Conservation (phyloP, 2,329 filamentous ascomycete species). For the Fusarium coicis region DNA sequence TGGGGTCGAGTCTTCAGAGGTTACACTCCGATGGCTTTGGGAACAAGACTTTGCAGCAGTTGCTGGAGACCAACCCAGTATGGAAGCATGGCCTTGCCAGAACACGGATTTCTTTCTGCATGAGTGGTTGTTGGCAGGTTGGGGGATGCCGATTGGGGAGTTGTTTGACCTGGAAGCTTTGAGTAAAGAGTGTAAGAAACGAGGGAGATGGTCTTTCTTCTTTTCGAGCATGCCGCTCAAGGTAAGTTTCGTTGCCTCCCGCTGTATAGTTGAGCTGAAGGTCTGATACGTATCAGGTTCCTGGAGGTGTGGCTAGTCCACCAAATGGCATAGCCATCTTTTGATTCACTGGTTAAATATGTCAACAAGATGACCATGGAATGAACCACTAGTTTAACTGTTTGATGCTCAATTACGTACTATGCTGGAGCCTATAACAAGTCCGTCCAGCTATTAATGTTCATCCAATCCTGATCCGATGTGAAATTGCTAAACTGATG, state of each 20-base stretch:
- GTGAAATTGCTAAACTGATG: slow-evolving; percentile 31
- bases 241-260: neutral
- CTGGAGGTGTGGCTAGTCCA: slow-evolving; percentile 25
- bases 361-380: too few relatives aligned
- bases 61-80: slow-evolving; percentile 63
- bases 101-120: slow-evolving; percentile 50
- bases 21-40: slow-evolving; percentile 67
- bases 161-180: slow-evolving; percentile 58
- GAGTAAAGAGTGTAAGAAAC: slow-evolving; percentile 47
- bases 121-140: slow-evolving; percentile 60
- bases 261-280: neutral
- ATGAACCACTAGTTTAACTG: too few relatives aligned
- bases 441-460: slow-evolving; percentile 42
- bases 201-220: slow-evolving; percentile 54
- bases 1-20: slow-evolving; percentile 60
- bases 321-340: slow-evolving; percentile 25
- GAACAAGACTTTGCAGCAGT: slow-evolving; percentile 65
- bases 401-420: too few relatives aligned
- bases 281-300: neutral
- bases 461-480: slow-evolving; percentile 42
- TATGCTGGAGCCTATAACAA: neutral
- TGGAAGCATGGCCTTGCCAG: slow-evolving; percentile 61
- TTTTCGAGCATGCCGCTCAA: slow-evolving; percentile 42
- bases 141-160: slow-evolving; percentile 63
- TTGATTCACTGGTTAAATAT: neutral